A percentile compares a stretch with the other conserved stretches of the same genome.
These are phyloP conservation scores for Aspergillus sclerotioniger DNA, from an alignment of 495 filamentous ascomycete species.

Conservation along the genomic window DNA sequence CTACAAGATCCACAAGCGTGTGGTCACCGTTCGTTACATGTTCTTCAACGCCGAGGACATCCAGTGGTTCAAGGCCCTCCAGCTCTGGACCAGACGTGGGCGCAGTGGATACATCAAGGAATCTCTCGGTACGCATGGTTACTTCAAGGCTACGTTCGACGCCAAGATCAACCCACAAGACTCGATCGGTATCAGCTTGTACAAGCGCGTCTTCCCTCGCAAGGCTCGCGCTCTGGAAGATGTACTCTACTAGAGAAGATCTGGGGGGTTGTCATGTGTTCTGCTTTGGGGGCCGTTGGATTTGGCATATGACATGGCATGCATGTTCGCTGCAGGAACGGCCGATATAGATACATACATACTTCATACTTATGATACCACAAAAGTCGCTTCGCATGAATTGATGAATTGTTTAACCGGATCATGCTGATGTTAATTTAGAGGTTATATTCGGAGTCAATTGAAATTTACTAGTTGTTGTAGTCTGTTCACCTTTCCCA, in stretches of 20 bases:
- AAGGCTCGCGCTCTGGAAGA: slow-evolving; percentile 56
- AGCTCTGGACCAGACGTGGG: slow-evolving; percentile 89
- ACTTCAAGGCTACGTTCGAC: slow-evolving; percentile 99
- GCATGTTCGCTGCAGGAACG: not conserved
- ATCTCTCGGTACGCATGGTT: slow-evolving; percentile 91
- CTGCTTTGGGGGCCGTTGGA: not conserved
- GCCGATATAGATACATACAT: slow-evolving; percentile 2
- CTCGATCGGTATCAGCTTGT: slow-evolving; percentile 85
- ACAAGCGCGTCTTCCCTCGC: slow-evolving; percentile 89
- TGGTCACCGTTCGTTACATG: slow-evolving; percentile 98
- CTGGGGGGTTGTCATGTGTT: not conserved
- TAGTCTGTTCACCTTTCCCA: too few species aligned
- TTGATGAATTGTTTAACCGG: slow-evolving; percentile 23
- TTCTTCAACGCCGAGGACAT: slow-evolving; percentile 97
- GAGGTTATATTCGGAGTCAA: not conserved
- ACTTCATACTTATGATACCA: slow-evolving; percentile 29
- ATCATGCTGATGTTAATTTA: not conserved
- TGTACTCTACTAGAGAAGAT: slow-evolving; percentile 19
- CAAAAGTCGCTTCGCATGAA: slow-evolving; percentile 26
- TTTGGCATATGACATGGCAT: not conserved
- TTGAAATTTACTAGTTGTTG: too few species aligned
- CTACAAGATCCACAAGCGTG: slow-evolving; percentile 95
- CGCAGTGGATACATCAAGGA: slow-evolving; percentile 90
- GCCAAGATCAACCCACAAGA: slow-evolving; percentile 93
- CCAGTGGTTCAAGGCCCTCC: slow-evolving; percentile 93